Percentiles rank a stretch among this genome's conserved stretches.
These are phyloP conservation scores for Lanmaoa rubissima DNA, from an alignment of 768 basidiomycete species.

Conservation along the genomic window DNA sequence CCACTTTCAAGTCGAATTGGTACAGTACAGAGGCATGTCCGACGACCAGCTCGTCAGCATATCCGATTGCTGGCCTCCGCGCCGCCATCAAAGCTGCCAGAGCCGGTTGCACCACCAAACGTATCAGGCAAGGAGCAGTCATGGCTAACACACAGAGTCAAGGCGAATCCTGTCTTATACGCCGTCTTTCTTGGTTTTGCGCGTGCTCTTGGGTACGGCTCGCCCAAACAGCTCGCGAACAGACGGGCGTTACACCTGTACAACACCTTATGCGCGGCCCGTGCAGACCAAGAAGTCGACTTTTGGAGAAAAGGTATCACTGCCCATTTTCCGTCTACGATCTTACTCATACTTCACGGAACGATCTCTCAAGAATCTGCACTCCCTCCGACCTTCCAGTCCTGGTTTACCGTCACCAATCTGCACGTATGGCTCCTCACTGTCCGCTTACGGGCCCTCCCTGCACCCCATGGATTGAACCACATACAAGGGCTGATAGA, in stretches of 20 bases:
- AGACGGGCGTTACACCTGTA: constrained; percentile 59
- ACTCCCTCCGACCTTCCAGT: constrained; percentile 91
- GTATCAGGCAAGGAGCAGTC: constrained; percentile 30
- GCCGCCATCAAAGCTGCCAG: constrained; percentile 5
- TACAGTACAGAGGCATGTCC: constrained; percentile 1
- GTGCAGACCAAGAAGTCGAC: constrained; percentile 53
- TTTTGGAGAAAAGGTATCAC: constrained; percentile 69
- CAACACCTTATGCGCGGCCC: constrained; percentile 50
- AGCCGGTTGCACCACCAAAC: constrained; percentile 2
- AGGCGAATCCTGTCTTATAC: constrained; percentile 46
- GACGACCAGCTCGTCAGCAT: constrained; percentile 8
- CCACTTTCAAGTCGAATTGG: constrained; percentile 11
- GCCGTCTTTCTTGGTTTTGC: constrained; percentile 48
- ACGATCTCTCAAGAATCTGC: constrained; percentile 56
- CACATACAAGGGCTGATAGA: constrained; percentile 85
- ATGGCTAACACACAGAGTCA: constrained; percentile 58
- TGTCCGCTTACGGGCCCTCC: constrained; percentile 83
- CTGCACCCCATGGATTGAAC: constrained; percentile 56
- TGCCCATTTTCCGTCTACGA: background rate
- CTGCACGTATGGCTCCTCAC: constrained; percentile 91
- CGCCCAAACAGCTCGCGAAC: constrained; percentile 59
- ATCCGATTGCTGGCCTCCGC: constrained; percentile 14
- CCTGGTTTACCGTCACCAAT: constrained; percentile 94
- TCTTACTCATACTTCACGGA: background rate
- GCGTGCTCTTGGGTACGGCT: constrained; percentile 56